A percentile compares a stretch with the other conserved stretches of the same genome.
Evolutionary conservation across 306 rosid species (phyloP).

Genomic region (Cucurbita maxima): DNA sequence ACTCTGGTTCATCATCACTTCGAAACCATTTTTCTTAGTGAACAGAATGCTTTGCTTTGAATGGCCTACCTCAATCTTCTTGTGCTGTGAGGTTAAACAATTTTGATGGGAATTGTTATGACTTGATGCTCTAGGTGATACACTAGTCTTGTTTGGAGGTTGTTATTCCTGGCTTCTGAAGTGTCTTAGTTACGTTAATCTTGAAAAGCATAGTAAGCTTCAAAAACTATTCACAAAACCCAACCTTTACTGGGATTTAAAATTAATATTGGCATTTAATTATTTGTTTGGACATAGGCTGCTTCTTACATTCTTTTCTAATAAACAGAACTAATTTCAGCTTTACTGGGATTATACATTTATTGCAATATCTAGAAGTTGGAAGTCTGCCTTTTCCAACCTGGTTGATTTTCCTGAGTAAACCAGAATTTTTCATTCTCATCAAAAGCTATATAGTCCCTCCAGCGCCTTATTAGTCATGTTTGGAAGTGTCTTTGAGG

Average conservation of each 20-base stretch:
- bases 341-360: not conserved
- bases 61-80: not conserved
- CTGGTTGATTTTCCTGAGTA: not conserved
- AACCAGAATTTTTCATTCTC: not conserved
- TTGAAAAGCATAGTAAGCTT: not conserved
- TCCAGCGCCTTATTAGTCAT: not conserved
- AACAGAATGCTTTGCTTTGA: not conserved
- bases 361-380: not conserved
- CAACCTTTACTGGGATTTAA: not conserved
- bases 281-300: not conserved
- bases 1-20: not conserved
- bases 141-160: not conserved
- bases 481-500: not conserved
- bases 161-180: not conserved
- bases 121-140: not conserved
- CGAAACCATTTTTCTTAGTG: not conserved
- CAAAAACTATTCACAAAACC: not conserved
- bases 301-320: not conserved
- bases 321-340: not conserved
- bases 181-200: not conserved
- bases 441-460: not conserved
- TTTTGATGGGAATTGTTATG: not conserved
- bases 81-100: not conserved
- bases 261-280: not conserved
- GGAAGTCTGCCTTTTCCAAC: not conserved